Base-by-base conservation (phyloP, 805 yeast species). In the Candida chilensis region DNA sequence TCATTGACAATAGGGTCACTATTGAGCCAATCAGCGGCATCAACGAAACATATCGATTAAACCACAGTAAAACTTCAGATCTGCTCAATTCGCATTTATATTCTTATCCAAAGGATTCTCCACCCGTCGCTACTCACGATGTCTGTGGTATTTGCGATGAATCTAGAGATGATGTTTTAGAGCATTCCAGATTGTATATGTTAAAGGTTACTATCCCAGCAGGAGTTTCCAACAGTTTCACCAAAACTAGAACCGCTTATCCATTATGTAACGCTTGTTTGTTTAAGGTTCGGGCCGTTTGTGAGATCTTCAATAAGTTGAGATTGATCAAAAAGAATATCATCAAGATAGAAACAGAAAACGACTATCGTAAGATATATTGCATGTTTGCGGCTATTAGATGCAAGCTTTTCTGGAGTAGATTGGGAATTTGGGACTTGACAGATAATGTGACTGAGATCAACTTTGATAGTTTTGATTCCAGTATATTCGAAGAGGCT, bases 131-230 rank as follows among this genome's bases (percentile, higher is more conserved):
- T 0, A 70, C 82, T 15, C 64, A 67, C 30, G 74, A 74, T 2
- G 74, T 87, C 4, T 90, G 97, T 55, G 65, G 87, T 4, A 61
- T 90, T 26, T 90, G 97, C 59, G 90, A 88, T 5, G 96, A 88
- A 51, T 48, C 55, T 9, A 67, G 94, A 36, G 67, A 70, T 45
- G 85, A 77, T 43, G 66, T 73, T 32, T 60, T 83, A 36, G 82
- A 79, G 40, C 87, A 84, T 52, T 79, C 90, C 2, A 70, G 97
- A 38, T 54, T 85, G 38, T 83, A 87, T 48, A 68, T 71, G 32
- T 57, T 88, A 46, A 78, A 75, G 38, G 57, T 71, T 31, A 18
- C 24, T 30, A 16, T 24, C 38, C 21, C 31, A 33, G 27, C 30
- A 28, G 16, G 10, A 25, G 49, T 29, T 17, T 34, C 36, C 13